Evolutionary conservation across 306 rosid genomes (phyloP).

Genomic region (Dryas drummondii): DNA sequence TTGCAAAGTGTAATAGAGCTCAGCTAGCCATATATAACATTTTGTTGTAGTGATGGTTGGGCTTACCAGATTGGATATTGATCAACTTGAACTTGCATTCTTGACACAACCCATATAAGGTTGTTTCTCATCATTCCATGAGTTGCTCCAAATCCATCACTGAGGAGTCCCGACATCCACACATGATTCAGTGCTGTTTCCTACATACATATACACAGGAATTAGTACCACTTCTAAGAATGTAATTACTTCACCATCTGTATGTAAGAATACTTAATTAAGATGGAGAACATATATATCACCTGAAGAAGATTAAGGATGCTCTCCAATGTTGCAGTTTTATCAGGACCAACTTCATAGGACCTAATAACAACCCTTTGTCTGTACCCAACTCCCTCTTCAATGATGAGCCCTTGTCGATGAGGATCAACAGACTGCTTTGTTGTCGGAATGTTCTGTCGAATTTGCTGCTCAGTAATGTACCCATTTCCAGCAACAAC

Average conservation of each 20-base stretch:
- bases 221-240: background rate
- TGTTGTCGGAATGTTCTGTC: conserved; percentile 78
- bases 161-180: conserved; percentile 88
- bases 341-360: conserved; percentile 93
- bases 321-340: conserved; percentile 85
- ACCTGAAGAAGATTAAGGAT: conserved; percentile 89
- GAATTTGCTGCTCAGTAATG: conserved; percentile 23
- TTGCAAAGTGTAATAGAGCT: too few species aligned
- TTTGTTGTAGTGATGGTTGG: background rate
- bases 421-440: conserved; percentile 71
- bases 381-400: conserved; percentile 80
- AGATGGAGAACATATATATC: background rate
- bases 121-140: conserved; percentile 84
- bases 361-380: conserved; percentile 85
- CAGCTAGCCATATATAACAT: too few species aligned
- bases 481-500: conserved; percentile 38
- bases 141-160: conserved; percentile 97
- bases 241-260: background rate
- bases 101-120: conserved; percentile 94
- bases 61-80: conserved; percentile 82
- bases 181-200: conserved; percentile 93
- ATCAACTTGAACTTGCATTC: conserved; percentile 83
- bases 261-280: background rate
- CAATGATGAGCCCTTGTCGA: conserved; percentile 72
- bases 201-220: conserved; percentile 33